Conservation (phyloP, 163 green algal species). For the Picocystis sp. region DNA sequence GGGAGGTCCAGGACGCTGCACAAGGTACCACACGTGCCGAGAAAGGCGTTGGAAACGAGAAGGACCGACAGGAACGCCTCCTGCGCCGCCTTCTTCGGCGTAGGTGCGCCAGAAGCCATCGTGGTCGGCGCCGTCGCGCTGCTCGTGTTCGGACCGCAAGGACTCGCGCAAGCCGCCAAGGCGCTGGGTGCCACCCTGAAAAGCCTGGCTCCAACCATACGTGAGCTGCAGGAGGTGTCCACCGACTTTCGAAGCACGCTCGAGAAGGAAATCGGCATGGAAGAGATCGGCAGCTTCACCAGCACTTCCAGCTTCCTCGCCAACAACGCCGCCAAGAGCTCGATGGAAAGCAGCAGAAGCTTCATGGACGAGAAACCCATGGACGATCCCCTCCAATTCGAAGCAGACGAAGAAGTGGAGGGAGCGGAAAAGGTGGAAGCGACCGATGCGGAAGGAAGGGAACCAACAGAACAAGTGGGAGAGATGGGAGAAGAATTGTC, state of each 20-base stretch:
- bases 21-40: too few relatives aligned
- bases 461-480: not conserved
- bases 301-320: too few relatives aligned
- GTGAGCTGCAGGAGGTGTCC: slow-evolving; percentile 6
- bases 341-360: too few relatives aligned
- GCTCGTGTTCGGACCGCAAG: slow-evolving; percentile 5
- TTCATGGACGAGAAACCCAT: not conserved
- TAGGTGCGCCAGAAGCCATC: slow-evolving; percentile 5
- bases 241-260: slow-evolving; percentile 4
- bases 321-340: too few relatives aligned
- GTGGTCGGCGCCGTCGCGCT: slow-evolving; percentile 5
- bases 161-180: slow-evolving; percentile 7
- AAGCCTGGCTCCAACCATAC: slow-evolving; percentile 3
- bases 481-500: not conserved
- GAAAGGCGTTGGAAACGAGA: too few relatives aligned
- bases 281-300: not conserved
- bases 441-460: too few relatives aligned
- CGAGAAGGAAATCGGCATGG: slow-evolving; percentile 6
- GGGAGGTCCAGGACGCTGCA: too few relatives aligned
- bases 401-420: not conserved
- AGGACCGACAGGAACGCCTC: too few relatives aligned
- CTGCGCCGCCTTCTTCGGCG: not conserved
- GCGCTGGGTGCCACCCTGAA: slow-evolving; percentile 1
- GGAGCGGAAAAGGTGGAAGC: too few relatives aligned
- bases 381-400: not conserved